A percentile compares a stretch with the other conserved stretches of the same genome.
Evolutionary conservation across 768 basidiomycete genomes (phyloP).

Genomic region (Suillus weaverae): DNA sequence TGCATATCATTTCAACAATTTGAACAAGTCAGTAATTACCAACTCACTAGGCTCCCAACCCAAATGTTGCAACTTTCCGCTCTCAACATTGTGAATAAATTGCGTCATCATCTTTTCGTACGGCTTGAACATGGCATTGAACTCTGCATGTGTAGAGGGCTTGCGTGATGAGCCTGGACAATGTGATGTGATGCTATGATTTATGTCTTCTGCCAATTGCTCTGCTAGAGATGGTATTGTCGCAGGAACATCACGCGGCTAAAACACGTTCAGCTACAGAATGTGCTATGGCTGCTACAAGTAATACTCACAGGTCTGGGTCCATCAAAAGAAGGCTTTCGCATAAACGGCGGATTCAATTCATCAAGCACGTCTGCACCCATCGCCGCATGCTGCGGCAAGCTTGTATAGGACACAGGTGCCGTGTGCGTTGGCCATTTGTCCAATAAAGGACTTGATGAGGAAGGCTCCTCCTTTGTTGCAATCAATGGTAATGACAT

Average conservation of each 20-base stretch:
- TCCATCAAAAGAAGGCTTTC: neutral
- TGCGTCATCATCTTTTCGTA: constrained; percentile 21
- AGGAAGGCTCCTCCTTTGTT: constrained; percentile 25
- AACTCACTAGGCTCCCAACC: constrained; percentile 31
- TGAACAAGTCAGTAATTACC: neutral
- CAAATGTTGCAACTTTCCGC: constrained; percentile 21
- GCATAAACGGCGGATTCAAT: neutral
- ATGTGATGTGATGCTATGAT: constrained; percentile 11
- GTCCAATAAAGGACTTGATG: neutral
- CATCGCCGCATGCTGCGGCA: neutral
- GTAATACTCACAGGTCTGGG: constrained; percentile 2
- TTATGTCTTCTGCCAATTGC: constrained; percentile 15
- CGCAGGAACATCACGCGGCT: neutral
- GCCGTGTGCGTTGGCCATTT: neutral
- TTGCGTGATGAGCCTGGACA: neutral
- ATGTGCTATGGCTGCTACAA: neutral
- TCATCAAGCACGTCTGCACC: constrained; percentile 1
- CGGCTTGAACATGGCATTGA: constrained; percentile 16
- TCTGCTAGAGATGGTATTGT: neutral
- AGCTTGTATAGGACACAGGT: neutral
- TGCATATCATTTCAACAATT: neutral
- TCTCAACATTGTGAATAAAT: constrained; percentile 21
- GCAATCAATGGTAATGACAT: constrained; percentile 32
- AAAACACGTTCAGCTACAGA: neutral
- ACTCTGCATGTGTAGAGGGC: constrained; percentile 26